Conservation (phyloP, 192 early-diverging fungal genomes). For the Jimgerdemannia flammicorona region DNA sequence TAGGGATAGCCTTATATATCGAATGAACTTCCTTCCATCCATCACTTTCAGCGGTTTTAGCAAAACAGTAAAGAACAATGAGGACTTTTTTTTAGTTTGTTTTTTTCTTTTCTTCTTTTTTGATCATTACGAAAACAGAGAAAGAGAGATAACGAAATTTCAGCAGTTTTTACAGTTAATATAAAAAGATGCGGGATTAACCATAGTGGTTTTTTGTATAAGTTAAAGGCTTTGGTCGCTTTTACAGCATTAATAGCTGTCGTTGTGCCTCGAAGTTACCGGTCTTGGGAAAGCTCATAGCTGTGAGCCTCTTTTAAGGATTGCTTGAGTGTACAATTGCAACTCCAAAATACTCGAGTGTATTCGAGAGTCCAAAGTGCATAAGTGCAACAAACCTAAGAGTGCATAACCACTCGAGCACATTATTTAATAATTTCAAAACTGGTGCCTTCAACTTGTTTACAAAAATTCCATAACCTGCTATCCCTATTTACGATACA, state of each 20-base stretch:
- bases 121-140: no score
- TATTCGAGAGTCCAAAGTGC: background rate
- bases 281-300: background rate
- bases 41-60: background rate
- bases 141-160: no score
- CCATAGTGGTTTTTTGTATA: no score
- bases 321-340: background rate
- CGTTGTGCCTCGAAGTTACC: background rate
- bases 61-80: no score
- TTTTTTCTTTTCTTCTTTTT: no score
- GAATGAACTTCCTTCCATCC: background rate
- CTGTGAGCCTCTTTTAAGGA: background rate
- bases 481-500: background rate
- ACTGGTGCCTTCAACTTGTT: background rate
- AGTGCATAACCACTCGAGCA: background rate
- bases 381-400: background rate
- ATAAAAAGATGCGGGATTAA: no score
- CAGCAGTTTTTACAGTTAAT: no score
- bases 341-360: background rate
- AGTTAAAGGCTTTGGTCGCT: background rate
- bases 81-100: background rate
- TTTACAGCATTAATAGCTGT: background rate
- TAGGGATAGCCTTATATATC: background rate
- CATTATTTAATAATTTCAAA: no score
- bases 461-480: background rate